Evolutionary conservation across 106 monocot species (phyloP), one percentile per base, ranked within the genome.

Genomic region (Dendrobium nobile): DNA sequence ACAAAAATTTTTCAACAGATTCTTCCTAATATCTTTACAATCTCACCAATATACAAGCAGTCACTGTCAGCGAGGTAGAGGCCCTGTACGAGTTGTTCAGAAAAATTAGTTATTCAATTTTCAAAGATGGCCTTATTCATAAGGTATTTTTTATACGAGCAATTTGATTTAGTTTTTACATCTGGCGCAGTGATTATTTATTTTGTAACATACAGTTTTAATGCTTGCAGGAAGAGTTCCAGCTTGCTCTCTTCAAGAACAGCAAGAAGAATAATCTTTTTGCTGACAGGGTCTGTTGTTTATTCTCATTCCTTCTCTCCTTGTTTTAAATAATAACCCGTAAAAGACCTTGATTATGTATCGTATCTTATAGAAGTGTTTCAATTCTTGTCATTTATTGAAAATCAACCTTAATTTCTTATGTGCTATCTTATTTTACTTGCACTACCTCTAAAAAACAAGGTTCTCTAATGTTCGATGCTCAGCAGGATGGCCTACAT

Each of bases 141-240:
- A 90, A 90, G 90, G 90, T 90, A 81, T 17, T 44, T 72, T 9
- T 72, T 33, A 2, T 13, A 7, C 10, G 58, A 26, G 54, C 26
- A 8, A 16, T 51, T 58, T 72, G 77, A 54, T 72, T 43, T 27
- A 42, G 40, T 4, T 19, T 72, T 72, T 72, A 13, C 64, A 40
- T 22, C 16, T 82, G 9, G 3, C 43, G 22, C 55, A 42, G 16
- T 79, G 41, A n/a, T 65, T 75, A 20, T 44, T 75, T 41, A 9
- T 75, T 75, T 20, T 19, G 19, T 8, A 10, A 17, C 75, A 13
- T 51, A 75, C 8, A 9, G 40, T 37, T 48, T 41, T 81, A 15
- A 79, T 67, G 80, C 82, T 48, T 27, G 74, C 88, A 95, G 95
- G 95, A 95, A 89, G 95, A 95, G 67, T 92, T 95, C 74, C 92